Base-by-base conservation (phyloP, 345 rosid species). In the Eucalyptus paniculata region DNA sequence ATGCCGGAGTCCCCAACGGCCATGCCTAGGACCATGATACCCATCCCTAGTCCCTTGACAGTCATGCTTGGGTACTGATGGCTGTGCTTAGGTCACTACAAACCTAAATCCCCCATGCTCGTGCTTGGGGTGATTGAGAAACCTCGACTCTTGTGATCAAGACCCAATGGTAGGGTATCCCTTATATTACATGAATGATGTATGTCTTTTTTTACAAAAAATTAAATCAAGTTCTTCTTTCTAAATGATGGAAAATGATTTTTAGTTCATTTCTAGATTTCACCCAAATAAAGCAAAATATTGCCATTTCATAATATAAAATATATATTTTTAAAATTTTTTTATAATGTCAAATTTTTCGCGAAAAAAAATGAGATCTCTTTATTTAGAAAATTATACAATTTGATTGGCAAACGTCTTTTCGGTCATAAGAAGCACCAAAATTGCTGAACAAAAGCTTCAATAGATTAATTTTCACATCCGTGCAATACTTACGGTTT, bases 1-100 rank as follows among this genome's bases (percentile, higher is more conserved):
- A 6, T 30, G 69, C 4, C 2, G 0, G 69, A 62, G 69, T 62
- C 69, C 18, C 18, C 15, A 13, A 28, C 1, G 1, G 18, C 18
- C 34, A 62, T 62, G 34, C 69, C 34, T 0, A 6, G 2, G 69
- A 62, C 5, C 32, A 28, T 4, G 34, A 13, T 62, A 30, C 69
- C 1, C 0, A 0, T 62, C 9, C 32, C 34, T 28, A 60, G 15
- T 26, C n/a, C 67, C 67, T 53, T 3, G 11, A 53, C 1, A 53
- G 0, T 53, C 32, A 30, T 62, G 69, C 69, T 13, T 62, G 34
- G 69, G 69, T 62, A 28, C 34, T 0, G 9, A 6, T 0, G 17
- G 9, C 1, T 30, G 2, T 30, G 5, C 34, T 30, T 14, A 30
- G n/a, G 69, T 30, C 9, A 30, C 32, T 13, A 62, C 26, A 30